A percentile compares a stretch with the other conserved stretches of the same genome.
These are phyloP conservation scores for Pseudogymnoascus sp. DNA, from an alignment of 2,329 filamentous ascomycete species.

Conservation along the genomic window DNA sequence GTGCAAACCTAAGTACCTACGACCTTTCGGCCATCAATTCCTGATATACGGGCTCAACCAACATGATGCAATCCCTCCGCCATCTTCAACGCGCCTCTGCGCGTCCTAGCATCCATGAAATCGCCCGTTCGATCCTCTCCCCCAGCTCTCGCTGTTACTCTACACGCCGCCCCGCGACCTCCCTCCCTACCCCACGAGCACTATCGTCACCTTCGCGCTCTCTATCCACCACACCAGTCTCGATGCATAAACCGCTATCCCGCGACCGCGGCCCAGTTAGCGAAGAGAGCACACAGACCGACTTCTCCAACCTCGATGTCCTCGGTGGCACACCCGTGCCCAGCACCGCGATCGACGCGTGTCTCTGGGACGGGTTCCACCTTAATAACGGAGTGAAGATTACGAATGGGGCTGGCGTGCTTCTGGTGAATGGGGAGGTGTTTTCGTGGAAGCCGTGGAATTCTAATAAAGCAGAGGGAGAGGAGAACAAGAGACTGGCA, in stretches of 20 bases:
- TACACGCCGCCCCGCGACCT: not conserved
- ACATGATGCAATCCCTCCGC: not conserved
- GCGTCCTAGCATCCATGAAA: slow-evolving; percentile 4
- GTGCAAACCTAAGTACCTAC: not conserved
- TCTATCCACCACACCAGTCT: slow-evolving; percentile 10
- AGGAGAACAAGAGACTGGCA: slow-evolving; percentile 41
- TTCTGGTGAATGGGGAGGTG: slow-evolving; percentile 79
- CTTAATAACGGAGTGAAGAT: slow-evolving; percentile 74
- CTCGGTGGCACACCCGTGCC: slow-evolving; percentile 67
- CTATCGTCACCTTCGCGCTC: slow-evolving; percentile 1
- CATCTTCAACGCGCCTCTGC: not conserved
- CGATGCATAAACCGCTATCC: slow-evolving; percentile 27
- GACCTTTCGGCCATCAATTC: not conserved
- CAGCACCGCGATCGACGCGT: slow-evolving; percentile 76
- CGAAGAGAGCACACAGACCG: slow-evolving; percentile 54
- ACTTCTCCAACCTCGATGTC: slow-evolving; percentile 72
- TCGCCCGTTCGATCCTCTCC: not conserved
- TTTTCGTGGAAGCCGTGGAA: slow-evolving; percentile 86
- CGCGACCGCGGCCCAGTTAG: slow-evolving; percentile 54
- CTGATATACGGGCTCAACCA: not conserved
- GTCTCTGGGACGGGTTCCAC: slow-evolving; percentile 74
- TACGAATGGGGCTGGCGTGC: slow-evolving; percentile 57
- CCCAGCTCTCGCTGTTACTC: not conserved
- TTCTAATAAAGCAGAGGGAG: slow-evolving; percentile 30
- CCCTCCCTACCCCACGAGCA: not conserved